A percentile compares a stretch with the other conserved stretches of the same genome.
Conservation (phyloP, 306 rosid species). For the Rosa multiflora region DNA sequence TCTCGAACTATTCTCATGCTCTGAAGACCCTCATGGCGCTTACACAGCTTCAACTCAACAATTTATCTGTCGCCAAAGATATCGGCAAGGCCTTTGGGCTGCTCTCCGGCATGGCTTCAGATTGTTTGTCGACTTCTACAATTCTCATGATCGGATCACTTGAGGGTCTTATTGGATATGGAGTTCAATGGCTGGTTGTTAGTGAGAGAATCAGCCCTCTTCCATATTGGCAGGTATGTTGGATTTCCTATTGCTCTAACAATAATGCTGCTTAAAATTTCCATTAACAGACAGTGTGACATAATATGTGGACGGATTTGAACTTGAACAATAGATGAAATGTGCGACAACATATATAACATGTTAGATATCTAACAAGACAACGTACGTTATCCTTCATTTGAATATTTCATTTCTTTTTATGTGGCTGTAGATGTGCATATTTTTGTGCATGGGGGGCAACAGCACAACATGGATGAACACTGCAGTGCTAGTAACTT, state of each 20-base stretch:
- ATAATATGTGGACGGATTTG: background rate
- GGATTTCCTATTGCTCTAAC: too few species aligned
- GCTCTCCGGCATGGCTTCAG: conserved; percentile 46
- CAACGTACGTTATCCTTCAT: background rate
- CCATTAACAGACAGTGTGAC: background rate
- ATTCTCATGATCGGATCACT: conserved; percentile 44
- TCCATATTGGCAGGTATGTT: conserved; percentile 48
- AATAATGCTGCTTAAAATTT: background rate
- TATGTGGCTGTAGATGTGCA: conserved; percentile 37
- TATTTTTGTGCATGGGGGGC: conserved; percentile 49
- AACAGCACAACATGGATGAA: conserved; percentile 45
- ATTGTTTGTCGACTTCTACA: conserved; percentile 26
- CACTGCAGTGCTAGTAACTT: conserved; percentile 43
- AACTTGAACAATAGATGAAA: background rate
- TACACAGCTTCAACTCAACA: conserved; percentile 44
- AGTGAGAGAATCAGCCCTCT: conserved; percentile 31
- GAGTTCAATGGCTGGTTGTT: conserved; percentile 51
- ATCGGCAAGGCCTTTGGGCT: conserved; percentile 53
- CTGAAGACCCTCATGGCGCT: conserved; percentile 43
- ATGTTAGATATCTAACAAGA: background rate
- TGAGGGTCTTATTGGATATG: conserved; percentile 43
- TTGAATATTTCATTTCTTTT: background rate
- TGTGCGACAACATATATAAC: background rate
- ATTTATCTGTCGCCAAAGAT: conserved; percentile 52
- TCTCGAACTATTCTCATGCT: conserved; percentile 42